Evolutionary conservation across 768 basidiomycete genomes (phyloP), one percentile per base, ranked within the genome.

Genomic region (Rubroboletus pulcherrimus): DNA sequence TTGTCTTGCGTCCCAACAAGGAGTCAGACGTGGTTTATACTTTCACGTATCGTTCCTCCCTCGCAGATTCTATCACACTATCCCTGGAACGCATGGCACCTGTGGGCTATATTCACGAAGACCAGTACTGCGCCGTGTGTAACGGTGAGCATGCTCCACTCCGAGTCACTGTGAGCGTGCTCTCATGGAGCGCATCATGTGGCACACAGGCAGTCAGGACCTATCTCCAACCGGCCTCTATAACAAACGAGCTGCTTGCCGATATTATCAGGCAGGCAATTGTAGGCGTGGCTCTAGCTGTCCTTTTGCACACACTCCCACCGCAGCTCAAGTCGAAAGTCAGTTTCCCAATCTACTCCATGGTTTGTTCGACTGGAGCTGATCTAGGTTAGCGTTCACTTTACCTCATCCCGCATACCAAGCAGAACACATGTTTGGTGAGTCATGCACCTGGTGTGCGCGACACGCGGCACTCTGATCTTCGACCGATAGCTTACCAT

Each of bases 1-100:
- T 83, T 53, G 69, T 84, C 34, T 73, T 71, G 41, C 41, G 31
- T 53, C 45, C 19, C 46, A 54, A 77, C 80, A 60, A 74, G 58
- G 40, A 38, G 31, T 55, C 14, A 39, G 44, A 30, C 21, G 37
- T 54, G 44, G 58, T 56, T 64, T 64, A 57, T 64, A 45, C 65
- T 24, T 39, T 50, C 40, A 24, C 48, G 35, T 43, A 11, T 34
- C 7, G 5, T 19, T 42, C 19, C 38, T 29, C 29, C 39, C 47
- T 46, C 49, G 26, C 49, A 50, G 54, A 38, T 35, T 49, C 56
- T 37, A 24, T 50, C 48, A 37, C 31, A 15, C 30, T 33, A 38
- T 54, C 50, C 54, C 33, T 59, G 46, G 41, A 48, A 54, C 58
- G 7, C 56, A 57, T 55, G 53, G 7, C 35, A 4, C 49, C 62